phyloP scores from a whole-genome alignment of 2,329 filamentous ascomycete genomes.

The Cercospora sesami region DNA sequence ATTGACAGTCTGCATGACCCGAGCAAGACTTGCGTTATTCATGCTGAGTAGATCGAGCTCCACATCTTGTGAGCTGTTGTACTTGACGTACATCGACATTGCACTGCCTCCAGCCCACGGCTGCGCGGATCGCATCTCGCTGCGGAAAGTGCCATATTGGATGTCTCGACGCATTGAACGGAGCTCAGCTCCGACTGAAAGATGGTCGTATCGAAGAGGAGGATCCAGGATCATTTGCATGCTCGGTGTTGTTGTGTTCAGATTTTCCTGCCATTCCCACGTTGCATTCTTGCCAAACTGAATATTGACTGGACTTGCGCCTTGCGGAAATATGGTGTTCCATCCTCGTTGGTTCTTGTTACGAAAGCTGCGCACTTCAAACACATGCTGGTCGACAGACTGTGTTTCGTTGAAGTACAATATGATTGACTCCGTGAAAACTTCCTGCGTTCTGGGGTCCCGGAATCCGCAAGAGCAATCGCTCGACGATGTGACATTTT shows the following conservation, averaged over 20 bases:
- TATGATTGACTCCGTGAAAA: conserved; percentile 52
- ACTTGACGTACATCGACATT: conserved; percentile 49
- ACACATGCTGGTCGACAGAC: conserved; percentile 38
- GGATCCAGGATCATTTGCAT: conserved; percentile 28
- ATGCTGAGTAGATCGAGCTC: conserved; percentile 51
- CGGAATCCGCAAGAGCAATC: conserved; percentile 51
- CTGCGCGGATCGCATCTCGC: conserved; percentile 45
- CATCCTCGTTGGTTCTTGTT: conserved; percentile 51
- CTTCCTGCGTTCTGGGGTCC: conserved; percentile 41
- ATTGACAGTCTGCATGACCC: conserved; percentile 29
- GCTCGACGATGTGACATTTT: conserved; percentile 23
- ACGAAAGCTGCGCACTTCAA: conserved; percentile 45
- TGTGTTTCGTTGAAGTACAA: conserved; percentile 54
- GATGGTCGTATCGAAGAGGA: conserved; percentile 36
- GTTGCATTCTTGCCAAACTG: conserved; percentile 37
- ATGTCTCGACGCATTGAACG: conserved; percentile 49
- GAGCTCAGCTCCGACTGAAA: conserved; percentile 49
- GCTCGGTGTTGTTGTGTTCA: conserved; percentile 24
- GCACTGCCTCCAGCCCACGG: conserved; percentile 44
- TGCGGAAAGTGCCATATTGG: conserved; percentile 50
- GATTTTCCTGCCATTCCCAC: conserved; percentile 25
- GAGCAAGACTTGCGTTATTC: conserved; percentile 32
- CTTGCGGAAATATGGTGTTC: conserved; percentile 49
- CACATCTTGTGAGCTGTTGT: conserved; percentile 48
- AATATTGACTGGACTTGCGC: conserved; percentile 45